Base-by-base conservation (phyloP, 306 rosid genomes). In the Comarum palustre region DNA sequence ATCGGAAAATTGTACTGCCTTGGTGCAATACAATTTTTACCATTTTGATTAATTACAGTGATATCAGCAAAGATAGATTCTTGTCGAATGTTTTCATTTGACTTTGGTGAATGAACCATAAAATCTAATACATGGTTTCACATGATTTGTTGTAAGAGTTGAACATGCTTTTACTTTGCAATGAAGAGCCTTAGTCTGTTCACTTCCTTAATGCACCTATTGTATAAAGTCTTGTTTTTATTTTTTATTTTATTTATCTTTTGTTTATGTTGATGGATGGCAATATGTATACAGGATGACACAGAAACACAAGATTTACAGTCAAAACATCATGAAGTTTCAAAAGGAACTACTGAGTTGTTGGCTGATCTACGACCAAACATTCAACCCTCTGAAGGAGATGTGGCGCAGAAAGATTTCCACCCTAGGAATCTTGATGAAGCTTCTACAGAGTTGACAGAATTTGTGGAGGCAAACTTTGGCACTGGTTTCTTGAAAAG, bases 401-500 rank as follows among this genome's bases (percentile, higher is more conserved):
- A 81, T 75, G 32, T 45, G 63, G 73, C 67, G 69, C 82, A 81
- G 77, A 81, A 78, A 73, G 84, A 82, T 73, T 51, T 78, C 19
- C 68, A 67, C 22, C 66, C 82, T 55, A 69, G 27, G 65, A 57
- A 61, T 82, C 58, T 51, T 43, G 72, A 72, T 39, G 84, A 80
- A 60, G 84, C 36, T 71, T 80, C 87, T 42, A n/a, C 64, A 52
- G 96, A 89, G 72, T 77, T 57, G 72, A 74, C 77, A 61, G 87
- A 87, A 68, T 62, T 71, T 65, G 74, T 68, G 68, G 91, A 72
- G 62, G 78, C 76, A 61, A 80, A 69, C 75, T 73, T 52, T 73
- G 88, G 92, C 76, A 89, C 75, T 75, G 47, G 62, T 77, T 91
- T 93, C 85, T 77, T 93, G 73, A 89, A 78, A 82, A 93, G 97